These are phyloP conservation scores for Aspergillus campestris DNA, from an alignment of 495 filamentous ascomycete genomes.

Conservation along the genomic window DNA sequence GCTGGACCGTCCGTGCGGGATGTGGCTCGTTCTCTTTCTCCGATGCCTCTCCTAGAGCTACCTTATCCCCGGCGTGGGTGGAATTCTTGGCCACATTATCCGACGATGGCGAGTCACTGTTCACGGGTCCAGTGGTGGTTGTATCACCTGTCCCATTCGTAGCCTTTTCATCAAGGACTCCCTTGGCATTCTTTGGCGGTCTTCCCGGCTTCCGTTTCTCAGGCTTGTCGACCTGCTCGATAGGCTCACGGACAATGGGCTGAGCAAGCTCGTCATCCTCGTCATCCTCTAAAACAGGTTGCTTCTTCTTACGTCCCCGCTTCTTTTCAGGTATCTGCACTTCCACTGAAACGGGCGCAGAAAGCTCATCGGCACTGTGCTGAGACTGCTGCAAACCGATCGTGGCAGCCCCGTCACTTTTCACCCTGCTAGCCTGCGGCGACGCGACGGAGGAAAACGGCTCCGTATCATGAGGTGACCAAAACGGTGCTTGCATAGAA, in stretches of 20 bases:
- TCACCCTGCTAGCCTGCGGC: constrained; percentile 14
- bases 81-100: not conserved
- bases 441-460: constrained; percentile 31
- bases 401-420: constrained; percentile 13
- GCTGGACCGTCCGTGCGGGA: not conserved
- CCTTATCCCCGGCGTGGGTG: not conserved
- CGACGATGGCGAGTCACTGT: not conserved
- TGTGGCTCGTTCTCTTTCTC: not conserved
- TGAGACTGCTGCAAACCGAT: constrained; percentile 14
- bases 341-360: constrained; percentile 16
- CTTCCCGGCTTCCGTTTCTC: constrained; percentile 18
- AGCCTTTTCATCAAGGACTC: not conserved
- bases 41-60: too few relatives aligned
- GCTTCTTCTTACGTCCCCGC: constrained; percentile 27
- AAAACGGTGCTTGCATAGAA: constrained; percentile 17
- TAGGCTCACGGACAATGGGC: constrained; percentile 1
- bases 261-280: constrained; percentile 28
- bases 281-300: constrained; percentile 14
- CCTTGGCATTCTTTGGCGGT: constrained; percentile 14
- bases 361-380: constrained; percentile 23
- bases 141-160: not conserved
- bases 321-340: constrained; percentile 22
- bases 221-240: constrained; percentile 2
- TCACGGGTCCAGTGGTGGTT: not conserved
- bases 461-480: constrained; percentile 35